Percentiles rank a stretch among this genome's conserved stretches.
phyloP scores from a whole-genome alignment of 306 rosid species.

The Ziziphus jujuba region DNA sequence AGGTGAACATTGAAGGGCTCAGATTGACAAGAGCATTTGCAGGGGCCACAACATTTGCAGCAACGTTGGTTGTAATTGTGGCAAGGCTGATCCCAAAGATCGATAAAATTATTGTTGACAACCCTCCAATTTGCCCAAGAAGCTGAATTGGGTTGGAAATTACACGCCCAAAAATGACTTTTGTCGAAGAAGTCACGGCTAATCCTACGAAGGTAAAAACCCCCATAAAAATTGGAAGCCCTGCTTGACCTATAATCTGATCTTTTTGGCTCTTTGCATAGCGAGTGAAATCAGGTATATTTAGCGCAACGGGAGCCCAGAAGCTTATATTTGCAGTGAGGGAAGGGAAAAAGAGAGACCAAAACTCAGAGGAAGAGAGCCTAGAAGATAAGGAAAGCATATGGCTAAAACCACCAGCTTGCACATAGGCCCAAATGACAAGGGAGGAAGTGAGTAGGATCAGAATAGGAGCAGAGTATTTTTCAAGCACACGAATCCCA shows the following conservation, averaged over 20 bases:
- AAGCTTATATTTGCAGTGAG: slow-evolving; percentile 89
- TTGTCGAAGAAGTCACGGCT: slow-evolving; percentile 81
- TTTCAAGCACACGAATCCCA: slow-evolving; percentile 77
- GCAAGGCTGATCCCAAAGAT: slow-evolving; percentile 82
- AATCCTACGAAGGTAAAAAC: slow-evolving; percentile 81
- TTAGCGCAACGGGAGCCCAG: slow-evolving; percentile 84
- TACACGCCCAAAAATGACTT: slow-evolving; percentile 70
- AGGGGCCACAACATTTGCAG: slow-evolving; percentile 95
- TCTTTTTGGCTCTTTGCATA: slow-evolving; percentile 68
- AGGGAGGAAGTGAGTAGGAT: slow-evolving; percentile 55
- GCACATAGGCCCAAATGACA: slow-evolving; percentile 63
- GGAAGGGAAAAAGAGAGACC: slow-evolving; percentile 77
- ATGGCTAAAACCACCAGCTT: slow-evolving; percentile 73
- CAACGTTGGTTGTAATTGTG: slow-evolving; percentile 77
- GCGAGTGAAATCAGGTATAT: slow-evolving; percentile 88
- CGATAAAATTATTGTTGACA: slow-evolving; percentile 54
- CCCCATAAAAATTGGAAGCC: slow-evolving; percentile 92
- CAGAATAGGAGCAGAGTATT: slow-evolving; percentile 82
- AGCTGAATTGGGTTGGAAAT: slow-evolving; percentile 79
- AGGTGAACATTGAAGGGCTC: slow-evolving; percentile 62
- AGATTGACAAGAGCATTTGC: slow-evolving; percentile 90
- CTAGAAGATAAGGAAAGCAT: slow-evolving; percentile 76
- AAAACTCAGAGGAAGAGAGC: slow-evolving; percentile 56
- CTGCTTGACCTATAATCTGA: slow-evolving; percentile 77
- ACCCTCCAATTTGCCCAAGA: slow-evolving; percentile 72